phyloP scores from a whole-genome alignment of 2,329 filamentous ascomycete genomes.

The Colletotrichum eremochloae region DNA sequence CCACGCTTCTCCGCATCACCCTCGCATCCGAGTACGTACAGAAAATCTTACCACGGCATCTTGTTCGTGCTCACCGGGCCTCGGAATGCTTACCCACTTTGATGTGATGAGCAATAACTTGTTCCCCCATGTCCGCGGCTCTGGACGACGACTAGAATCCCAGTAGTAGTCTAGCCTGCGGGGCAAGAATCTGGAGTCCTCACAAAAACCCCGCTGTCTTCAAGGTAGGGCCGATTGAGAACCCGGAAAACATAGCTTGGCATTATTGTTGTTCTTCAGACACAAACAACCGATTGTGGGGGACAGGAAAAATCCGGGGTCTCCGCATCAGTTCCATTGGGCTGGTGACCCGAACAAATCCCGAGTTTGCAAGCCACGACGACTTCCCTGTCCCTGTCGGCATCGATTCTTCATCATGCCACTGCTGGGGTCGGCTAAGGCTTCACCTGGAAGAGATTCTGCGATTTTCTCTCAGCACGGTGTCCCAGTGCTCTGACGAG shows the following conservation, averaged over 20 bases:
- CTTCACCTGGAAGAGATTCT: not conserved
- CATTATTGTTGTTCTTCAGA: not conserved
- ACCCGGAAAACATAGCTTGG: not conserved
- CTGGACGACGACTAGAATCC: not conserved
- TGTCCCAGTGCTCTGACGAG: too few relatives aligned
- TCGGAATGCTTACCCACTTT: not conserved
- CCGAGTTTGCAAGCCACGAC: constrained; percentile 2
- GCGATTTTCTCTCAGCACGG: not conserved
- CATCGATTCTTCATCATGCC: not conserved
- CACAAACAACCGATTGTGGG: not conserved
- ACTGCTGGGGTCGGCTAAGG: not conserved
- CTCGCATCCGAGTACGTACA: not conserved
- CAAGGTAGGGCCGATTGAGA: constrained; percentile 33
- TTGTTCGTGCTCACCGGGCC: not conserved
- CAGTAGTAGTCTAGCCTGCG: not conserved
- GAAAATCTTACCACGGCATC: not conserved
- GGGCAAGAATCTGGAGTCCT: not conserved
- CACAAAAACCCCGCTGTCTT: constrained; percentile 7
- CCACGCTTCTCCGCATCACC: constrained; percentile 26
- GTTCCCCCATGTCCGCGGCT: not conserved
- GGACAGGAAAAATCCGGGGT: constrained; percentile 22
- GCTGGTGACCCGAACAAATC: constrained; percentile 20
- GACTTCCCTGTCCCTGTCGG: not conserved
- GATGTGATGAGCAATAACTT: constrained; percentile 1
- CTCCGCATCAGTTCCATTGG: constrained; percentile 23